phyloP scores from a whole-genome alignment of 805 yeast species.

The Metschnikowia cerradonensis region DNA sequence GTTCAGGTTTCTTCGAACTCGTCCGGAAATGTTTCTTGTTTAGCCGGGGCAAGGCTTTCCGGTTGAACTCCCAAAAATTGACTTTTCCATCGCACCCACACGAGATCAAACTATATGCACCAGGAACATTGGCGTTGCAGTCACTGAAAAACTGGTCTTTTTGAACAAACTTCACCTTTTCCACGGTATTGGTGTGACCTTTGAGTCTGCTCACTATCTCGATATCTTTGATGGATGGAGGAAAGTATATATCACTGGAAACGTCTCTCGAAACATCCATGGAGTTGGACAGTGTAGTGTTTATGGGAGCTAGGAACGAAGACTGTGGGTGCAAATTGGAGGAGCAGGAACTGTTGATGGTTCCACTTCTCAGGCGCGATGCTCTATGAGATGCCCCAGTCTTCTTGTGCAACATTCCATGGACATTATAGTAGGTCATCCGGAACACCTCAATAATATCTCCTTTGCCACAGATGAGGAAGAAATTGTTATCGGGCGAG shows the following conservation, averaged over 20 bases:
- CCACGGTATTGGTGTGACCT: constrained; percentile 38
- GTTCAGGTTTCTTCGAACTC: neutral
- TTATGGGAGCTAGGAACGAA: constrained; percentile 21
- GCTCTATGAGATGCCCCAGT: constrained; percentile 6
- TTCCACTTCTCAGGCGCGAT: constrained; percentile 38
- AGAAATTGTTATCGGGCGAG: constrained; percentile 46
- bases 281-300: constrained; percentile 22
- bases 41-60: constrained; percentile 36
- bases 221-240: constrained; percentile 37
- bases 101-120: constrained; percentile 30
- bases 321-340: constrained; percentile 14
- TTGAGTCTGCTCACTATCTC: constrained; percentile 34
- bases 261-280: constrained; percentile 20
- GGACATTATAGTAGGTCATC: constrained; percentile 39
- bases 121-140: constrained; percentile 1
- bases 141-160: constrained; percentile 14
- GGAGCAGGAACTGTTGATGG: constrained; percentile 28
- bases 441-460: constrained; percentile 43
- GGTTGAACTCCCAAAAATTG: constrained; percentile 43
- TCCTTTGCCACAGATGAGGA: constrained; percentile 51
- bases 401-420: constrained; percentile 24
- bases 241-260: constrained; percentile 17
- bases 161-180: constrained; percentile 25
- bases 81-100: constrained; percentile 40
- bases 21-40: constrained; percentile 21